phyloP scores from a whole-genome alignment of 495 filamentous ascomycete species.

The Aspergillus campestris region DNA sequence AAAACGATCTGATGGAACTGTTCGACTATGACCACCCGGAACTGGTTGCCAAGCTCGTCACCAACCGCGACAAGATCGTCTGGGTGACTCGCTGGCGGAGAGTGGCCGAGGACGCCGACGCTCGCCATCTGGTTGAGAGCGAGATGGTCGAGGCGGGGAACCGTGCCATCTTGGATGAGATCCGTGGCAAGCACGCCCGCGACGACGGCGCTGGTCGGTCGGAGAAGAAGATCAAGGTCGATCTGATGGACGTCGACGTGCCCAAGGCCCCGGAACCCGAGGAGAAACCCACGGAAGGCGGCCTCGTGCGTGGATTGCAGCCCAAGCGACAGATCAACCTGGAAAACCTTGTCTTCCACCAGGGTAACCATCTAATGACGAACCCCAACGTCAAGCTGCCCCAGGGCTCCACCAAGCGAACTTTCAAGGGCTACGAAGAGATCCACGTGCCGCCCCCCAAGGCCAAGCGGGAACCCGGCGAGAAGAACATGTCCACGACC shows the following conservation, averaged over 20 bases:
- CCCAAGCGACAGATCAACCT: constrained; percentile 83
- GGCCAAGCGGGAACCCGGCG: constrained; percentile 67
- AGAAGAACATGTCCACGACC: constrained; percentile 70
- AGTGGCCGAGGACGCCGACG: constrained; percentile 71
- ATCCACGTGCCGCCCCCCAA: constrained; percentile 93
- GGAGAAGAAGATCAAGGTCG: constrained; percentile 73
- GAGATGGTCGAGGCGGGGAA: constrained; percentile 89
- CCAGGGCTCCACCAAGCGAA: constrained; percentile 86
- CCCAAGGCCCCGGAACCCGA: constrained; percentile 47
- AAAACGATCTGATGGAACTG: constrained; percentile 96
- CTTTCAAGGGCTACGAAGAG: constrained; percentile 97
- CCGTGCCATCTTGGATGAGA: constrained; percentile 76
- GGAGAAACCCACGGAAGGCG: constrained; percentile 50
- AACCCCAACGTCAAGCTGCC: constrained; percentile 94
- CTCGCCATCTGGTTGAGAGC: constrained; percentile 68
- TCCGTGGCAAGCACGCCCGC: constrained; percentile 53
- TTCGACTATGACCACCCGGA: constrained; percentile 97
- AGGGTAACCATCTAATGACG: constrained; percentile 97
- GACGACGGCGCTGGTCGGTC: constrained; percentile 46
- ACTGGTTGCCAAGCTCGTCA: constrained; percentile 83
- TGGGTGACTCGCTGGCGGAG: constrained; percentile 88
- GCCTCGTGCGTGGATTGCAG: constrained; percentile 75
- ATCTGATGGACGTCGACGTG: constrained; percentile 85
- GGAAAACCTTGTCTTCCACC: constrained; percentile 93
- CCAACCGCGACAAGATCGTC: constrained; percentile 83